phyloP scores from a whole-genome alignment of 2,329 filamentous ascomycete species.

The Aureobasidium sp. region DNA sequence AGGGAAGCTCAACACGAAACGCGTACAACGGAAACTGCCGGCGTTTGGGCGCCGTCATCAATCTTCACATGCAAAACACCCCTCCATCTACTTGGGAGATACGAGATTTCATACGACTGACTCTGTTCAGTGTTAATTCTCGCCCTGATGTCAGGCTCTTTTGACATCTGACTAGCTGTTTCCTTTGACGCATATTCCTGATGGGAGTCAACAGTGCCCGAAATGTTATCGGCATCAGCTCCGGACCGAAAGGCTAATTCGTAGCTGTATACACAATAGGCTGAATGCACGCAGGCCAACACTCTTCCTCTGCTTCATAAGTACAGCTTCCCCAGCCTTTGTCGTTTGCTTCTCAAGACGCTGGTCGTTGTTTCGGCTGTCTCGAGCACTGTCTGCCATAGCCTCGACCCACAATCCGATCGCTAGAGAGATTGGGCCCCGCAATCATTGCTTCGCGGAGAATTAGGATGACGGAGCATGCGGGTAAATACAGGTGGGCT shows the following conservation, averaged over 20 bases:
- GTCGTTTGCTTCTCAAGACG: not conserved
- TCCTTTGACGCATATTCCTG: not conserved
- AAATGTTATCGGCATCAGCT: not conserved
- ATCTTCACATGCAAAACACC: not conserved
- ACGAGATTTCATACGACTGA: not conserved
- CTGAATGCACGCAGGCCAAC: not conserved
- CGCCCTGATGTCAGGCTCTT: not conserved
- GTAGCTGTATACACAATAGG: constrained; percentile 1
- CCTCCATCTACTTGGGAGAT: not conserved
- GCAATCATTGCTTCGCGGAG: constrained; percentile 1
- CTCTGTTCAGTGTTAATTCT: not conserved
- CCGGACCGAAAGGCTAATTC: not conserved
- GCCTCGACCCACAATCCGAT: not conserved
- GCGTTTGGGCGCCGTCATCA: not conserved
- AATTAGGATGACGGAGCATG: not conserved
- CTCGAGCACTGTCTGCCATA: not conserved
- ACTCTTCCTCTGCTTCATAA: not conserved
- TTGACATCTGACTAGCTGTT: not conserved
- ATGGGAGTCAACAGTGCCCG: not conserved
- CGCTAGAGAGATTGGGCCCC: not conserved
- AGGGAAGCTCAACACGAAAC: not conserved
- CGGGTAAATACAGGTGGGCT: constrained; percentile 3
- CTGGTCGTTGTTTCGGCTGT: not conserved
- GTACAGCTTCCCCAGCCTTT: not conserved
- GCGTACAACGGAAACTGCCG: not conserved